Evolutionary conservation across 2,329 filamentous ascomycete species (phyloP).

Genomic region (Aspergillus costaricaensis): DNA sequence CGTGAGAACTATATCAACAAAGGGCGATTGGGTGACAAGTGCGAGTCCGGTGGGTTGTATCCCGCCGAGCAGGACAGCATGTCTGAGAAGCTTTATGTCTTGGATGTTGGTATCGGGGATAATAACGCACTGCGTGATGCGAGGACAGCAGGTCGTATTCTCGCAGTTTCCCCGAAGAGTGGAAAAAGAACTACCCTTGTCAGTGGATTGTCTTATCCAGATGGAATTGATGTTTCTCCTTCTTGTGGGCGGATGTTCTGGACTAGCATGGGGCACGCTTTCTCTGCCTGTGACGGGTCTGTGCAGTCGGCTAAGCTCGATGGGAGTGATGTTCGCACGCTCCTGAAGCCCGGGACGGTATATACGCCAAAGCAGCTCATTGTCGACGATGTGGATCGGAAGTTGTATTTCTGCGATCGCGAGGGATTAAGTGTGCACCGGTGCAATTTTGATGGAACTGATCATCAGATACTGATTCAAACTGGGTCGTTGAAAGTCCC

Average conservation of each 20-base stretch:
- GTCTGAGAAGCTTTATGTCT: constrained; percentile 15
- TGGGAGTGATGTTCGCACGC: constrained; percentile 46
- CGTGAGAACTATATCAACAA: constrained; percentile 48
- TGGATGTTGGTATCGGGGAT: constrained; percentile 28
- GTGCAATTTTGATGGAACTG: constrained; percentile 37
- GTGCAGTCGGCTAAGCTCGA: constrained; percentile 51
- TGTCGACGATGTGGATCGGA: constrained; percentile 29
- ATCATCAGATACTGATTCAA: constrained; percentile 42
- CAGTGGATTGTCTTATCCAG: constrained; percentile 39
- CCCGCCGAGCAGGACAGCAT: constrained; percentile 19
- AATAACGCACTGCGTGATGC: constrained; percentile 20
- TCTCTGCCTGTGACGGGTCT: constrained; percentile 43
- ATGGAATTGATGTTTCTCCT: constrained; percentile 48
- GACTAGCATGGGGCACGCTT: constrained; percentile 52
- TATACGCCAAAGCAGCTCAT: constrained; percentile 54
- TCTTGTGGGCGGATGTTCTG: constrained; percentile 48
- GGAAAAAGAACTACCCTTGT: constrained; percentile 20
- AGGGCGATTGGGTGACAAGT: constrained; percentile 47
- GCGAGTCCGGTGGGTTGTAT: constrained; percentile 44
- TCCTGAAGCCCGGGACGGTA: constrained; percentile 48
- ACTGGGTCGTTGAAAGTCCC: constrained; percentile 30
- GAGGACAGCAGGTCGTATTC: constrained; percentile 13
- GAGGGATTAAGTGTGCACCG: constrained; percentile 45
- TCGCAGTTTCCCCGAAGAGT: constrained; percentile 16
- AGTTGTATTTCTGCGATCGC: constrained; percentile 48